phyloP scores from a whole-genome alignment of 805 yeast species.

The Monosporozyma siamensis region DNA sequence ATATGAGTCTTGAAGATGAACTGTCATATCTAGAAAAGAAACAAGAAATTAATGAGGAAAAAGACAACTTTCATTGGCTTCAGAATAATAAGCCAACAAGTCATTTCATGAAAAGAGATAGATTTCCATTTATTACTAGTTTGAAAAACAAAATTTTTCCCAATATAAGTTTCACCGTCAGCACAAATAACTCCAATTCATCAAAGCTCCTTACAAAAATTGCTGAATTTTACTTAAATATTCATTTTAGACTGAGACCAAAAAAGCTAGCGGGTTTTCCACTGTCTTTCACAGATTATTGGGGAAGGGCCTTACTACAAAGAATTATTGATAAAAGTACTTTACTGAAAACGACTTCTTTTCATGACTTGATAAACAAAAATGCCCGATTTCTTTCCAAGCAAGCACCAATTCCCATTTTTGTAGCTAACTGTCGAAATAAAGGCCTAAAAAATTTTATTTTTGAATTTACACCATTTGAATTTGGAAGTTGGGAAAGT shows the following conservation, averaged over 20 bases:
- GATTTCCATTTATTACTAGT: constrained; percentile 2
- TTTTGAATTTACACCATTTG: constrained; percentile 55
- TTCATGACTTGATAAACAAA: constrained; percentile 23
- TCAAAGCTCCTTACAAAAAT: constrained; percentile 22
- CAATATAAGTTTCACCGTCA: constrained; percentile 6
- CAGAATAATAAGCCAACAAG: too few relatives aligned
- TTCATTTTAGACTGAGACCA: constrained; percentile 45
- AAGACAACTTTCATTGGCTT: too few relatives aligned
- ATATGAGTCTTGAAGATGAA: constrained; percentile 5
- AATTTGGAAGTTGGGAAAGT: constrained; percentile 61
- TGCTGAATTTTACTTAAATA: constrained; percentile 39
- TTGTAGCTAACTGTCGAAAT: constrained; percentile 35
- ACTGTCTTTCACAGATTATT: constrained; percentile 54
- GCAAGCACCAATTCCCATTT: constrained; percentile 43
- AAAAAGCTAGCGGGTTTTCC: constrained; percentile 46
- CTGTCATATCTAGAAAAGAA: neutral
- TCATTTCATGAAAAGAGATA: constrained; percentile 9
- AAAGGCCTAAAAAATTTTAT: constrained; percentile 30
- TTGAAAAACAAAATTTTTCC: constrained; percentile 11
- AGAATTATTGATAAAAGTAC: constrained; percentile 16
- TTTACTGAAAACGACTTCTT: constrained; percentile 31
- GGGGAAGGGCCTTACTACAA: constrained; percentile 55
- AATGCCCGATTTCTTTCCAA: constrained; percentile 30
- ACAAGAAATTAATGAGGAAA: neutral
- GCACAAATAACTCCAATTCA: constrained; percentile 5